Base-by-base conservation (phyloP, 176 grass and related monocot species). In the Carex cristatella region DNA sequence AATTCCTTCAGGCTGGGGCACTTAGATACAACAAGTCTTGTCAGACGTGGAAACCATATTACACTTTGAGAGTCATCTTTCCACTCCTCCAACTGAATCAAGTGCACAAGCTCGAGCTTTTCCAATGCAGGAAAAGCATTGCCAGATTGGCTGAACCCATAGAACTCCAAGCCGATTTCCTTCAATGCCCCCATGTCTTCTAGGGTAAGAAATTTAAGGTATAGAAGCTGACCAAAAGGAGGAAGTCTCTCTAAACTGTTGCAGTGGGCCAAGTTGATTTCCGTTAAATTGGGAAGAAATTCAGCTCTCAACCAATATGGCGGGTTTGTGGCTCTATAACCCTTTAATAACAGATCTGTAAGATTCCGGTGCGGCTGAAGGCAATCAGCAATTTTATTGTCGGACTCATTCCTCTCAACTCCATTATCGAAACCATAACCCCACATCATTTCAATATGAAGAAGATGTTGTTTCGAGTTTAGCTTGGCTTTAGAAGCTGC, bases 361-460 rank as follows among this genome's bases (percentile, higher is more conserved):
- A 89, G 84, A n/a, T 65, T 7, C 38, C 4, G 7, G 49, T 82
- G 49, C 55, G 88, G 84, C 67, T 61, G 46, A 31, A 90, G 88
- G 33, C 37, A 33, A 56, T 90, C 80, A 69, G 78, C 65, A 61
- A 86, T 7, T 69, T 86, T 27, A 69, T 84, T 42, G 13, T 51
- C 59, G 4, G 6, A 19, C 15, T 35, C 84, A 28, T 35, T 59
- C 14, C 33, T 61, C 4, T 0, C 27, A 33, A 1, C 1, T 0
- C 1, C 0, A 69, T 38, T 16, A 1, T 8, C 79, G 68, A 56
- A 46, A 2, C n/a, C 10, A 87, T 33, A 4, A 60, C 4, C 86
- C 84, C 88, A 90, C 32, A 30, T 7, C 16, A 90, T n/a, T 28
- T 18, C 53, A 49, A 90, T 32, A 16, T 2, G 23, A 13, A 11